These are phyloP conservation scores for Nemania diffusa DNA, from an alignment of 2,329 filamentous ascomycete genomes.

Conservation along the genomic window DNA sequence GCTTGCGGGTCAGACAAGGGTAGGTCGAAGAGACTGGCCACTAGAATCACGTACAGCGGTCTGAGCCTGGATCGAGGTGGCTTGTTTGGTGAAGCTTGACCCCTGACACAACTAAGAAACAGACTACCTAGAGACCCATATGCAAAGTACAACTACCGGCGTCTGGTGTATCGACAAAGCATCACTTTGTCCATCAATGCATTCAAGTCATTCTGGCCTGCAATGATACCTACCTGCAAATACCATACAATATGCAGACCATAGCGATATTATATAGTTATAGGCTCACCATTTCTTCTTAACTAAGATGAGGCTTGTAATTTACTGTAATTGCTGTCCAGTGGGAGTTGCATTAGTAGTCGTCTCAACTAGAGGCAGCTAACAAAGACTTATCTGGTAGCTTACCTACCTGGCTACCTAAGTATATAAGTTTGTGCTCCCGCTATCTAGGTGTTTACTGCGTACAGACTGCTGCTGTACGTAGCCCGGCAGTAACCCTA, in stretches of 20 bases:
- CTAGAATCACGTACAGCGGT: slow-evolving; percentile 9
- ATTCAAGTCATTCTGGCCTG: not conserved
- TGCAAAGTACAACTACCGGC: slow-evolving; percentile 24
- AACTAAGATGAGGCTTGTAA: slow-evolving; percentile 16
- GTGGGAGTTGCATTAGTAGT: not conserved
- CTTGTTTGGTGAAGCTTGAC: slow-evolving; percentile 31
- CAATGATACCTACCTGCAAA: not conserved
- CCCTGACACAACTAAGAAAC: slow-evolving; percentile 29
- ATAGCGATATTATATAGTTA: not conserved
- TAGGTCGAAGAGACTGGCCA: slow-evolving; percentile 18
- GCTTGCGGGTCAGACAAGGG: slow-evolving; percentile 27
- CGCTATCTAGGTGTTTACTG: not conserved
- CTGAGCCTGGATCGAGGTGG: slow-evolving; percentile 30
- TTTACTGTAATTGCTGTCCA: not conserved
- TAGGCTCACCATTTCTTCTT: not conserved
- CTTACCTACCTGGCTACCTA: not conserved
- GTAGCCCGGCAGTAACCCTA: not conserved
- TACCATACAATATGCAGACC: not conserved
- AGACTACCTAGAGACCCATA: slow-evolving; percentile 12
- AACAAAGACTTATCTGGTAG: not conserved
- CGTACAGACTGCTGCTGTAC: not conserved
- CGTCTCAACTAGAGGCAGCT: not conserved
- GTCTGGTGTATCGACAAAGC: slow-evolving; percentile 11
- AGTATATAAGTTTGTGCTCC: not conserved
- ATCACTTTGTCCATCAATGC: slow-evolving; percentile 18